Evolutionary conservation across 2,329 filamentous ascomycete genomes (phyloP).

Genomic region (Diaporthe citriasiana): DNA sequence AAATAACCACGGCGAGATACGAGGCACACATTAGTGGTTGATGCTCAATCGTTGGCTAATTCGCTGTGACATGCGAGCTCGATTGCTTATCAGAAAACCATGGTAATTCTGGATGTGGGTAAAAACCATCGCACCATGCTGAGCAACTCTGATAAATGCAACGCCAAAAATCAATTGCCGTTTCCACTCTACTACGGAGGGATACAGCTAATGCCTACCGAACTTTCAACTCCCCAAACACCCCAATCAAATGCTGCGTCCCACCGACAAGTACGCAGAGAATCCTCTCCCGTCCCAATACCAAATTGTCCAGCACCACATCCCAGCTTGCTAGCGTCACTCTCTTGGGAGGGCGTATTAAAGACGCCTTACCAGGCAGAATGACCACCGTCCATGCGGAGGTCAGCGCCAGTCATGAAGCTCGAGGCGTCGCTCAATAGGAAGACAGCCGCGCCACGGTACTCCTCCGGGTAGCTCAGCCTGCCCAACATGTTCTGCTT

Average conservation of each 20-base stretch:
- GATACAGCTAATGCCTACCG: background rate
- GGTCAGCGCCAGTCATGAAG: conserved; percentile 78
- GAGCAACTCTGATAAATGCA: background rate
- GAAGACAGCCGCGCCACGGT: conserved; percentile 78
- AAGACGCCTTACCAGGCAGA: conserved; percentile 65
- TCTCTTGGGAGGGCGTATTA: background rate
- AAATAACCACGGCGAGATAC: no score
- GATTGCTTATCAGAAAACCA: background rate
- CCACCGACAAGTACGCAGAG: background rate
- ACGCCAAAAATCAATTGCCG: background rate
- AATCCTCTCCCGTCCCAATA: background rate
- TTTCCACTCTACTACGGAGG: background rate
- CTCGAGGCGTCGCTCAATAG: conserved; percentile 76
- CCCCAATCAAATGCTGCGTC: background rate
- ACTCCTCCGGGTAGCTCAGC: conserved; percentile 77
- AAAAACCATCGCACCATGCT: background rate
- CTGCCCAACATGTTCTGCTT: conserved; percentile 87
- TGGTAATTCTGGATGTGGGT: background rate
- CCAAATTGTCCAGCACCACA: background rate
- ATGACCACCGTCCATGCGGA: conserved; percentile 81
- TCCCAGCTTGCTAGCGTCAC: background rate
- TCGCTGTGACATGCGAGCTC: no score
- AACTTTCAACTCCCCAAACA: background rate
- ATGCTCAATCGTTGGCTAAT: background rate
- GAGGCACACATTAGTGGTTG: no score